Evolutionary conservation across 108 stramenopile genomes (phyloP).

Genomic region (Skeletonema potamos): DNA sequence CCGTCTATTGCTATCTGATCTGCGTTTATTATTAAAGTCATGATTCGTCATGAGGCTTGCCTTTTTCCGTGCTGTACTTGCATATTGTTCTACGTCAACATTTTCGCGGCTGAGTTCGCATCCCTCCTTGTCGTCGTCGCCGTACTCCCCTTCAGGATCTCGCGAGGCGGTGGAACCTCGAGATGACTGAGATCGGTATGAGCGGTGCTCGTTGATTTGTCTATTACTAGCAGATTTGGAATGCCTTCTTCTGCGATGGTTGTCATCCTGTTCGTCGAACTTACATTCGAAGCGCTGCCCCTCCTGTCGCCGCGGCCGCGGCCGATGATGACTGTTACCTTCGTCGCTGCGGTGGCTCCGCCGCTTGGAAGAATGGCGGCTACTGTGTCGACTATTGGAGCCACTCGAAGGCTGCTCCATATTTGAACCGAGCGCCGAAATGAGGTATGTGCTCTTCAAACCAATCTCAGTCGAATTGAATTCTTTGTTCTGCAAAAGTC

Average conservation of each 20-base stretch:
- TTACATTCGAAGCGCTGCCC: neutral
- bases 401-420: neutral
- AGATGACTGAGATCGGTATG: neutral
- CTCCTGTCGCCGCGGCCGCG: neutral
- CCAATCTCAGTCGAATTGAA: too few relatives aligned
- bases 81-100: neutral
- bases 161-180: neutral
- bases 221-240: neutral
- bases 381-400: neutral
- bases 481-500: neutral
- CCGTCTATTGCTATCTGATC: neutral
- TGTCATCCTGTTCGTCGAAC: neutral
- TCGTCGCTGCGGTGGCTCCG: neutral
- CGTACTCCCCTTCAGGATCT: conserved; percentile 6
- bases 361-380: neutral
- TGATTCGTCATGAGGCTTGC: conserved; percentile 3
- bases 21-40: neutral
- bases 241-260: neutral
- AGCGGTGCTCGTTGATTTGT: neutral
- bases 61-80: neutral
- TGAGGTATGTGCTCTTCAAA: too few relatives aligned
- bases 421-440: neutral
- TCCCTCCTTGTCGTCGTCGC: neutral
- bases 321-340: neutral
- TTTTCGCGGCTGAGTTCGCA: neutral